Base-by-base conservation (phyloP, 129 eudicot genomes). In the Kitagawia praeruptora region DNA sequence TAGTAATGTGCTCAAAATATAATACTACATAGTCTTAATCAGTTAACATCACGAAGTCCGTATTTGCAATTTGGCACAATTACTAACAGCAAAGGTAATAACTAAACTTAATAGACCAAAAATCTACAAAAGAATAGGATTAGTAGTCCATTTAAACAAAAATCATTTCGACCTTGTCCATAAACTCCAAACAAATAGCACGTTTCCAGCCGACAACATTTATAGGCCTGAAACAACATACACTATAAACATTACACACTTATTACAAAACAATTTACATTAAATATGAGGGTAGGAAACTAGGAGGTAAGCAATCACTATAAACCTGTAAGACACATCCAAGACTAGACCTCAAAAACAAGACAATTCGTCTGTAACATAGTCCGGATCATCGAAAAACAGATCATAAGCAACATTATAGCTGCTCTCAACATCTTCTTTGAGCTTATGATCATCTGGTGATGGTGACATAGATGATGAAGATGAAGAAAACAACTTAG, bases 171-270 rank as follows among this genome's bases (percentile, higher is more conserved):
- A 95, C 99, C 97, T 95, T 95, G 69, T 95, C 99, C 99, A 92
- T 86, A 84, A 88, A 95, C 87, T 95, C 99, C 91, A 95, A 82
- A 85, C 99, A 95, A 70, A 95, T 95, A n/a, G 99, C 97, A 61
- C 99, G 99, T 87, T 90, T 95, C 99, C 99, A 95, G 94, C 99
- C 92, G 85, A 95, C 97, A 75, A 95, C 94, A 84, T 95, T 95
- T 75, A 95, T 87, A 76, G 99, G 99, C 93, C 99, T 95, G 88
- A 66, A 67, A 82, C 85, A 85, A 84, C 37, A 61, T 18, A 42
- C 28, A 42, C 14, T 39, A 16, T 3, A 19, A 21, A 56, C 28
- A 56, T 56, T 1, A 4, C 2, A 16, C 23, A 51, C 1, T 16
- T 51, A 16, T 3, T 16, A 16, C 21, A 51, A 16, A 5, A 48